Evolutionary conservation across 73 alveolate genomes (phyloP).

Genomic region (Uronychia binucleata): DNA sequence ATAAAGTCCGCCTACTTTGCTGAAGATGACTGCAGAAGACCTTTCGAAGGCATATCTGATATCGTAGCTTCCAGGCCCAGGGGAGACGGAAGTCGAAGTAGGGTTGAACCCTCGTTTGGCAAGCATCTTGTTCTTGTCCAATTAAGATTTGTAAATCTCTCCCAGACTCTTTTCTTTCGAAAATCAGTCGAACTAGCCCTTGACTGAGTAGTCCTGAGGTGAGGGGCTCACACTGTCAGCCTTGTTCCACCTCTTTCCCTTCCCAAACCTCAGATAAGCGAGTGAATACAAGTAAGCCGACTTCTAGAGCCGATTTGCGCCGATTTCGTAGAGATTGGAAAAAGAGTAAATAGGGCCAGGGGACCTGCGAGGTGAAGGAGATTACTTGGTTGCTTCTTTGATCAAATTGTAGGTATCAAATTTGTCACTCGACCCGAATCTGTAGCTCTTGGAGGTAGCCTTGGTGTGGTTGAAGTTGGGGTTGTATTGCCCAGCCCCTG

Average conservation of each 20-base stretch:
- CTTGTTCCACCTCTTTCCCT: not conserved
- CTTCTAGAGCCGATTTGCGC: no score
- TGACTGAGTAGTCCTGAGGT: not conserved
- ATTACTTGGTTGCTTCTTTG: not conserved
- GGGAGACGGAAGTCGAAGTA: no score
- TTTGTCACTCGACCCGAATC: not conserved
- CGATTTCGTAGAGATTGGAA: not conserved
- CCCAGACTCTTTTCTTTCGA: not conserved
- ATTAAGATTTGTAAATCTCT: no score
- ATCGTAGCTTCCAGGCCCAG: no score
- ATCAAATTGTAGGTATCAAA: not conserved
- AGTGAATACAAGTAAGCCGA: no score
- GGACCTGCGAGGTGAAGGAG: not conserved
- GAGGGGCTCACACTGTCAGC: not conserved
- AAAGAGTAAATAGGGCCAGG: not conserved
- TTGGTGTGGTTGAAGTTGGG: not conserved
- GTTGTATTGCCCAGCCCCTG: not conserved
- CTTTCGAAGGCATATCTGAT: no score
- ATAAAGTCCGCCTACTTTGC: not conserved
- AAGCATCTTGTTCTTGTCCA: no score
- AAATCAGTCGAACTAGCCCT: not conserved
- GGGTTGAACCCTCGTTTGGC: no score
- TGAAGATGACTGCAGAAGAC: no score
- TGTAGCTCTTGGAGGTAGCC: not conserved
- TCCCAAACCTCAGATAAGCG: not conserved